Evolutionary conservation across 2,329 filamentous ascomycete species (phyloP).

Genomic region (Decorospora gaudefroyi): DNA sequence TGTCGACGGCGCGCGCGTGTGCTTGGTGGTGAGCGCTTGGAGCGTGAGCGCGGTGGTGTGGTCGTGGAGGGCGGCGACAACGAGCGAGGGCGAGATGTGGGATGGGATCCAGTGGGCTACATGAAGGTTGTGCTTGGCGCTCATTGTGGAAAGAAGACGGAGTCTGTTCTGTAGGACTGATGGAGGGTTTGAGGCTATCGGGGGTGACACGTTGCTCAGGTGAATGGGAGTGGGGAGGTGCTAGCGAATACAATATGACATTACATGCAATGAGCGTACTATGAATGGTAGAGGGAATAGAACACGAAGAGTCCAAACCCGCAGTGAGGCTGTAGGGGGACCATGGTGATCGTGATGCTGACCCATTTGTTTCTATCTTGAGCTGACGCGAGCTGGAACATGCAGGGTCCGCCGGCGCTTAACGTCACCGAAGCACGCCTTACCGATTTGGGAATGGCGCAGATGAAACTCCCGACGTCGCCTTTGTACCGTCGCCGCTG

Average conservation of each 20-base stretch:
- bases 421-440: conserved; percentile 5
- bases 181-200: too few species aligned
- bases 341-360: conserved; percentile 14
- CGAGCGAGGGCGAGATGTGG: conserved; percentile 28
- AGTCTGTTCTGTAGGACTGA: too few species aligned
- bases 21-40: conserved; percentile 34
- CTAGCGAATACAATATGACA: too few species aligned
- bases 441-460: not conserved
- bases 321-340: conserved; percentile 4
- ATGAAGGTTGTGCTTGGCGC: conserved; percentile 42
- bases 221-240: not conserved
- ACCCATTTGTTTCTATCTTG: conserved; percentile 9
- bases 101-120: conserved; percentile 37
- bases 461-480: not conserved
- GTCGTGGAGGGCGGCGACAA: conserved; percentile 43
- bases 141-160: conserved; percentile 25
- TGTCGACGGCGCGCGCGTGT: too few species aligned
- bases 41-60: conserved; percentile 42
- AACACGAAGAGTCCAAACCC: not conserved
- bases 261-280: too few species aligned
- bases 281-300: not conserved
- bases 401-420: not conserved
- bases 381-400: conserved; percentile 11
- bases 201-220: not conserved
- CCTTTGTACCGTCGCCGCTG: too few species aligned